These are phyloP conservation scores for Purpureocillium lavendulum DNA, from an alignment of 2,329 filamentous ascomycete species.

Conservation along the genomic window DNA sequence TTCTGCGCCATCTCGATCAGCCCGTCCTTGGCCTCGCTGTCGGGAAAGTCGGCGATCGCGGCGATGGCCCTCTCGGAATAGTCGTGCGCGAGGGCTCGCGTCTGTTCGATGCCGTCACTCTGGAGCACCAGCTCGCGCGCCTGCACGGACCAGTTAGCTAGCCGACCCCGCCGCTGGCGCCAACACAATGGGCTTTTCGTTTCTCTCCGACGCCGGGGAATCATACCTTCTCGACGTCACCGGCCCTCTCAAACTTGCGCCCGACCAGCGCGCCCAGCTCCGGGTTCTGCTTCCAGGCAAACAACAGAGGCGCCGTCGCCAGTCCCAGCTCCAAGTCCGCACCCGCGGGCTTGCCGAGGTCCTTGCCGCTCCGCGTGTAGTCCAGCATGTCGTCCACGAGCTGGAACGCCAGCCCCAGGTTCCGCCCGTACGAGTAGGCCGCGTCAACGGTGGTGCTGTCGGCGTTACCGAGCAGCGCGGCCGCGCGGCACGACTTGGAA, in stretches of 20 bases:
- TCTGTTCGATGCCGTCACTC: slow-evolving; percentile 87
- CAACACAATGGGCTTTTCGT: background rate
- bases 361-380: slow-evolving; percentile 77
- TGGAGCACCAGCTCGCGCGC: slow-evolving; percentile 76
- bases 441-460: slow-evolving; percentile 76
- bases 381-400: slow-evolving; percentile 97
- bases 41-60: slow-evolving; percentile 77
- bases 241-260: slow-evolving; percentile 75
- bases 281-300: slow-evolving; percentile 86
- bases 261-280: slow-evolving; percentile 84
- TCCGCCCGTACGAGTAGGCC: slow-evolving; percentile 87
- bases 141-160: too few relatives aligned
- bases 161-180: background rate
- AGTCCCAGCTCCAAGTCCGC: slow-evolving; percentile 90
- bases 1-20: slow-evolving; percentile 91
- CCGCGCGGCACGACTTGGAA: slow-evolving; percentile 87
- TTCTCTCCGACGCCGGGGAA: background rate
- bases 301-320: slow-evolving; percentile 86
- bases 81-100: slow-evolving; percentile 78
- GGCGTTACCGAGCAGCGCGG: slow-evolving; percentile 75
- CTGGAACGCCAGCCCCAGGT: slow-evolving; percentile 91
- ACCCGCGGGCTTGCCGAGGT: slow-evolving; percentile 89
- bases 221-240: slow-evolving; percentile 77
- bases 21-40: slow-evolving; percentile 90
- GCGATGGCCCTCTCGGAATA: slow-evolving; percentile 83